These are phyloP conservation scores for Synchytrium microbalum DNA, from an alignment of 371 early-diverging fungal species.

Conservation along the genomic window DNA sequence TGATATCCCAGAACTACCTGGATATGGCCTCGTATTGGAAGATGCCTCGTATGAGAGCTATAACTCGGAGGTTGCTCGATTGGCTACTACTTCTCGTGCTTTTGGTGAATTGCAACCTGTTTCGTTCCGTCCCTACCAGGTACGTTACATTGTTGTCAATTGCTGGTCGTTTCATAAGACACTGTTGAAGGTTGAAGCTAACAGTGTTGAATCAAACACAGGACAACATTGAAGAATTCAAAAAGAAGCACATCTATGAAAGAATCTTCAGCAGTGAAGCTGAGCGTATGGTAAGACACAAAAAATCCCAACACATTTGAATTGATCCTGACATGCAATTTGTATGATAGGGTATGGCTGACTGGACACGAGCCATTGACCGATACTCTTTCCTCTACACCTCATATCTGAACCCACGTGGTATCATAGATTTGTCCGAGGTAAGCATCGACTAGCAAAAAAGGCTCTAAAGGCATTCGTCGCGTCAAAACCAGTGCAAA, in stretches of 20 bases:
- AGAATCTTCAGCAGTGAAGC: conserved; percentile 25
- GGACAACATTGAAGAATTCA: background rate
- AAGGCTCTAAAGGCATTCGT: too few relatives aligned
- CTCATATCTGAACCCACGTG: conserved; percentile 32
- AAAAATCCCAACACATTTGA: too few relatives aligned
- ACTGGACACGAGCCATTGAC: conserved; percentile 32
- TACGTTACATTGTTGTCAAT: conserved; percentile 22
- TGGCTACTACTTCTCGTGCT: background rate
- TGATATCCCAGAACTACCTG: conserved; percentile 37
- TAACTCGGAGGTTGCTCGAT: conserved; percentile 7
- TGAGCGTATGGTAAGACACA: conserved; percentile 23
- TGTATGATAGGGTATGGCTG: conserved; percentile 14
- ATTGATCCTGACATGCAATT: too few relatives aligned
- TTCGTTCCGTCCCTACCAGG: conserved; percentile 16
- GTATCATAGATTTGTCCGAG: conserved; percentile 18
- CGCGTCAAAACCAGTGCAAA: too few relatives aligned
- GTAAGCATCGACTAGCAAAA: too few relatives aligned
- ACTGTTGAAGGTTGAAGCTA: too few relatives aligned
- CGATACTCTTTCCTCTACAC: conserved; percentile 37
- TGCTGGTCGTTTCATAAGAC: conserved; percentile 7
- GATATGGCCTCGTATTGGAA: conserved; percentile 27
- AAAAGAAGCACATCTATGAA: conserved; percentile 21
- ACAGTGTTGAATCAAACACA: background rate
- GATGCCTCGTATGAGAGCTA: conserved; percentile 13
- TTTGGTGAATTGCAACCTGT: conserved; percentile 1